Conservation (phyloP, 768 basidiomycete species). For the Pulveroboletus sp. region DNA sequence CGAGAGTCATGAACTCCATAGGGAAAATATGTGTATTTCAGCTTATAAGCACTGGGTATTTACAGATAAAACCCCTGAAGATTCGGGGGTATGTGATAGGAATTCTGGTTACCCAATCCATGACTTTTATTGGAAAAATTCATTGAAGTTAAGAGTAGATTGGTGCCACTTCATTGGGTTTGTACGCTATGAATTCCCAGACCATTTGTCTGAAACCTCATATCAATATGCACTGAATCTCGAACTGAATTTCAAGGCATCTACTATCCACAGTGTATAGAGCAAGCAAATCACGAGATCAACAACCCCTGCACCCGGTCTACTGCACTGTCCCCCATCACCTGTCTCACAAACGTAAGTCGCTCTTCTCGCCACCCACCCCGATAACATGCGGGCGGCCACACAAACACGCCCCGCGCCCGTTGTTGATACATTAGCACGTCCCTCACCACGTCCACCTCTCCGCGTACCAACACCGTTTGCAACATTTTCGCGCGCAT, state of each 20-base stretch:
- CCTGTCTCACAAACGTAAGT: constrained; percentile 12
- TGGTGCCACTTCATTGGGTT: not conserved
- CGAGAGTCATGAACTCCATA: no score
- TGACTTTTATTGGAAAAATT: not conserved
- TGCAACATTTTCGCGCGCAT: constrained; percentile 45
- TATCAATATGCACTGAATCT: no score
- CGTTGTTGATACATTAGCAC: constrained; percentile 59
- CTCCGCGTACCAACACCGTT: constrained; percentile 51
- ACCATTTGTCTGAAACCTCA: no score
- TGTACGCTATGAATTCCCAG: no score
- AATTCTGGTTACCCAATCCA: no score
- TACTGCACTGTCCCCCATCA: constrained; percentile 5
- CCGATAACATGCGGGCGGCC: constrained; percentile 54
- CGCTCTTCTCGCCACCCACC: constrained; percentile 19
- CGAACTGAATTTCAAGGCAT: no score
- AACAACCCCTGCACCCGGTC: constrained; percentile 16
- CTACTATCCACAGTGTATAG: no score
- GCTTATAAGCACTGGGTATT: no score
- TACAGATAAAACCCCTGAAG: no score
- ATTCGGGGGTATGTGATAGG: no score
- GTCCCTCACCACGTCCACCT: constrained; percentile 44
- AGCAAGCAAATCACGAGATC: no score
- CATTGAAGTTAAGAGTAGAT: not conserved
- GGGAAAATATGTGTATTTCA: no score
- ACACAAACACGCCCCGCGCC: constrained; percentile 31